Conservation (phyloP, 306 rosid species). For the Neltuma alba region DNA sequence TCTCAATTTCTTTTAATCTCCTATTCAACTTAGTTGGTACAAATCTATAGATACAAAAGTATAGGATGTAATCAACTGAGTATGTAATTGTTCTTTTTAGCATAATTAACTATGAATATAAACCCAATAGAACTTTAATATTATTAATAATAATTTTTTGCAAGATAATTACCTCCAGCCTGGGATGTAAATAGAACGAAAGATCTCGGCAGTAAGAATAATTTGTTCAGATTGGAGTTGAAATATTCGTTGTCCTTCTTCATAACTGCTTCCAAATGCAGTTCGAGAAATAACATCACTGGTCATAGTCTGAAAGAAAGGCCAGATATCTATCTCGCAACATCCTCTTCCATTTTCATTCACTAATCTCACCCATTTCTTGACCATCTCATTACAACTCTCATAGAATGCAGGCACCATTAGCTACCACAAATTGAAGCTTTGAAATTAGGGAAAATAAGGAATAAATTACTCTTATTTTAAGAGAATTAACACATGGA, state of each 20-base stretch:
- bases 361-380: not conserved
- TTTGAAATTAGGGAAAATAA: too few species aligned
- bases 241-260: not conserved
- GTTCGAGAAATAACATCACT: constrained; percentile 47
- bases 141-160: too few species aligned
- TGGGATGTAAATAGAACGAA: not conserved
- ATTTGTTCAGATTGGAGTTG: constrained; percentile 23
- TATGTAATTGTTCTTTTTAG: too few species aligned
- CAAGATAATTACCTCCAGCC: not conserved
- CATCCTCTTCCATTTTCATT: not conserved
- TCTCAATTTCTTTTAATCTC: not conserved
- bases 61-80: not conserved
- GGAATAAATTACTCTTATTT: too few species aligned
- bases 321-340: constrained; percentile 34
- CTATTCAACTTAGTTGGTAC: not conserved
- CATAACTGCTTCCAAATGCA: constrained; percentile 4
- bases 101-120: too few species aligned
- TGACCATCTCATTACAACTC: too few species aligned
- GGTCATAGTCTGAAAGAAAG: constrained; percentile 3
- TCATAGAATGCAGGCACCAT: not conserved
- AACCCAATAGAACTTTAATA: too few species aligned
- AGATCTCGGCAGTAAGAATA: not conserved
- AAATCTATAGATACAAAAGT: not conserved
- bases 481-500: too few species aligned
- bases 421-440: not conserved